A percentile compares a stretch with the other conserved stretches of the same genome.
Conservation (phyloP, 768 basidiomycete species). For the Hypholoma sublateritium region DNA sequence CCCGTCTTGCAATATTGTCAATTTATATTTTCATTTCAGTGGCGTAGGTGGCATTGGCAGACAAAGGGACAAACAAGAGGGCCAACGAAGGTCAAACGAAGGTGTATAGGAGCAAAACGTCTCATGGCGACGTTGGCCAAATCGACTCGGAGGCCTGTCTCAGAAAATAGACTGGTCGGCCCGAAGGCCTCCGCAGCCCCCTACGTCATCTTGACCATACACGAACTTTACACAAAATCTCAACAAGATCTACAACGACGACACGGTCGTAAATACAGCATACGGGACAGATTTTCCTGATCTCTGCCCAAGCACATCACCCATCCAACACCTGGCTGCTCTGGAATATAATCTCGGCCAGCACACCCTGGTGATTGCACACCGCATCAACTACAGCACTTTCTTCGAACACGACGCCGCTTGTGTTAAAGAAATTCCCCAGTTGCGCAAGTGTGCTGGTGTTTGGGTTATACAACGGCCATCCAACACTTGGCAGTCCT, state of each 20-base stretch:
- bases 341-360: slow-evolving; percentile 1
- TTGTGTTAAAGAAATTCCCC: slow-evolving; percentile 18
- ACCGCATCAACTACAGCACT: slow-evolving; percentile 15
- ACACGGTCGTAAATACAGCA: no score
- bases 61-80: background rate
- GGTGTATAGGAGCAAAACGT: background rate
- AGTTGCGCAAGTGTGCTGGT: slow-evolving; percentile 16
- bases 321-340: slow-evolving; percentile 1
- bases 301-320: background rate
- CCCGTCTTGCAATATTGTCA: background rate
- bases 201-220: background rate
- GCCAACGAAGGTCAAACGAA: background rate
- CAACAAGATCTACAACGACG: no score
- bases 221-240: no score
- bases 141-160: background rate
- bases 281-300: no score
- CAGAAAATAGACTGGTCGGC: background rate
- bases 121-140: background rate
- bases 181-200: background rate
- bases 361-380: slow-evolving; percentile 10
- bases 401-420: slow-evolving; percentile 17
- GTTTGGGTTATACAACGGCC: slow-evolving; percentile 19
- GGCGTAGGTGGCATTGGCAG: background rate
- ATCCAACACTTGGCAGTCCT: slow-evolving; percentile 24
- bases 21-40: slow-evolving; percentile 2